These are phyloP conservation scores for Tetrastigma voinierianum DNA, from an alignment of 164 flowering plant genomes.

Conservation along the genomic window DNA sequence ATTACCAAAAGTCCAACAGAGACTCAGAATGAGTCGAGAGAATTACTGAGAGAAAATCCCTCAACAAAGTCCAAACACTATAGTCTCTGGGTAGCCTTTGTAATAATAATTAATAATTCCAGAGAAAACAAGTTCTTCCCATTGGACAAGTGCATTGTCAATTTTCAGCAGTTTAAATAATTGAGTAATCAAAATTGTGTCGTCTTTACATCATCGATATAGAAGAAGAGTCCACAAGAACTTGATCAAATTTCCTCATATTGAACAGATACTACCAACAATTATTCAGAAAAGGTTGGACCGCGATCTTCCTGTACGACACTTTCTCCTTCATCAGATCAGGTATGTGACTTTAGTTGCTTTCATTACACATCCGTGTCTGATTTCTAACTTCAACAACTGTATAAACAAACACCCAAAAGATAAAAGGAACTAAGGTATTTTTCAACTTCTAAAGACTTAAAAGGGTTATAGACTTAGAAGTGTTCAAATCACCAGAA, in stretches of 20 bases:
- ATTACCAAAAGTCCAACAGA: too few species aligned
- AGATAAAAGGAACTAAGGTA: neutral
- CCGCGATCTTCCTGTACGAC: neutral
- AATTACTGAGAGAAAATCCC: too few species aligned
- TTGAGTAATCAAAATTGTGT: too few species aligned
- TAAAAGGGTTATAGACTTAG: neutral
- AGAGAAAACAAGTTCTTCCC: too few species aligned
- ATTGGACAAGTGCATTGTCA: too few species aligned
- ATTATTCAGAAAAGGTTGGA: neutral
- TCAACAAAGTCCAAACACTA: too few species aligned
- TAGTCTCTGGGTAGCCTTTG: too few species aligned
- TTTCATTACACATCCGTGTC: neutral
- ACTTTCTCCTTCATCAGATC: neutral
- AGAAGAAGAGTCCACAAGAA: neutral
- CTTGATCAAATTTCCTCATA: neutral
- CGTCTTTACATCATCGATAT: neutral
- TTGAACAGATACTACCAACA: neutral
- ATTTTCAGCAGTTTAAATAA: too few species aligned
- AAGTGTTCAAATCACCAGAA: neutral
- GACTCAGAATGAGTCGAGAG: too few species aligned
- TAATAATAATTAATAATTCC: too few species aligned
- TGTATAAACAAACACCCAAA: neutral
- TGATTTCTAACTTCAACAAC: neutral
- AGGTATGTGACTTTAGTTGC: neutral
- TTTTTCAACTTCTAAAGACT: neutral